phyloP scores from a whole-genome alignment of 257 asterid species.

The Nicotiana otophora region DNA sequence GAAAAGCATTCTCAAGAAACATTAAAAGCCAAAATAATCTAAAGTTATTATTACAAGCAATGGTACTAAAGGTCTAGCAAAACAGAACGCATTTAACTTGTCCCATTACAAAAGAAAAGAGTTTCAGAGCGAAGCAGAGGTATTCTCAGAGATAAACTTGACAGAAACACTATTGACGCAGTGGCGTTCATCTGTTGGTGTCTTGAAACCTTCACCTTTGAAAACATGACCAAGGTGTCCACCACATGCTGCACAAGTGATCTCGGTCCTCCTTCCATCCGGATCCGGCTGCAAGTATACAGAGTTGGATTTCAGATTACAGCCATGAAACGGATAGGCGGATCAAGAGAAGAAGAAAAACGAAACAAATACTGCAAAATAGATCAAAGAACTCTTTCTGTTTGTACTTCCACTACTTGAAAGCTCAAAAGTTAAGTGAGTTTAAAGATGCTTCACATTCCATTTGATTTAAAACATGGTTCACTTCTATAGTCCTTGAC shows the following conservation, averaged over 20 bases:
- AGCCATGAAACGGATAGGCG: background rate
- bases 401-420: too few species aligned
- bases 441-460: too few species aligned
- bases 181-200: conserved; percentile 72
- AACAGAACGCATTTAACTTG: background rate
- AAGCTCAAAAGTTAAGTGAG: too few species aligned
- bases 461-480: too few species aligned
- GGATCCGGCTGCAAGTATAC: conserved; percentile 50
- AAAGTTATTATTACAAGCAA: background rate
- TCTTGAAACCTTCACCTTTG: conserved; percentile 57
- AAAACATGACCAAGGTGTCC: conserved; percentile 83
- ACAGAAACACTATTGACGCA: conserved; percentile 75
- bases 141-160: conserved; percentile 37
- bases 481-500: too few species aligned
- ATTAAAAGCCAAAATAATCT: background rate
- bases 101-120: background rate
- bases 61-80: too few species aligned
- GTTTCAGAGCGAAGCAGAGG: conserved; percentile 3
- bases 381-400: too few species aligned
- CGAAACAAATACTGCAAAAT: too few species aligned
- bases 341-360: too few species aligned
- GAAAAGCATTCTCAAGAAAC: too few species aligned
- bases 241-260: conserved; percentile 69
- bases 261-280: conserved; percentile 82
- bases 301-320: background rate